Percentiles rank a stretch among this genome's conserved stretches.
phyloP scores from a whole-genome alignment of 257 asterid genomes.

The Handroanthus guayacan region DNA sequence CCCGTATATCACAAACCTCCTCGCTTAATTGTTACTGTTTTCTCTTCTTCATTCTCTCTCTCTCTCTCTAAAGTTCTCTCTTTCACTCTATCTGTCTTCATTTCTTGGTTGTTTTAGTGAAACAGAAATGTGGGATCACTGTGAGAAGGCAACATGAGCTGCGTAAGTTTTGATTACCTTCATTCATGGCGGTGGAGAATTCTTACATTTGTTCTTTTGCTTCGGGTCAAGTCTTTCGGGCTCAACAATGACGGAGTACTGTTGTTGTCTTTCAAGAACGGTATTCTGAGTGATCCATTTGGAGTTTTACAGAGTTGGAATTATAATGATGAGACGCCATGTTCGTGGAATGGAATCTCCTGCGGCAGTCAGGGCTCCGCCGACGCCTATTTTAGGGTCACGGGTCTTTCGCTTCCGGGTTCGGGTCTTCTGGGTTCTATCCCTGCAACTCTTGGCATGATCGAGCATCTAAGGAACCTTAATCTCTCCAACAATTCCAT shows the following conservation, averaged over 20 bases:
- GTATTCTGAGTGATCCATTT: constrained; percentile 63
- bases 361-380: constrained; percentile 66
- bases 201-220: constrained; percentile 42
- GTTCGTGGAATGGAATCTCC: constrained; percentile 83
- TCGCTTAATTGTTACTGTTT: constrained; percentile 39
- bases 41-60: neutral
- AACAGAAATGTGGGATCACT: constrained; percentile 56
- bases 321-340: constrained; percentile 62
- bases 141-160: constrained; percentile 54
- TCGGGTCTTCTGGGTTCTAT: constrained; percentile 71
- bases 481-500: constrained; percentile 83
- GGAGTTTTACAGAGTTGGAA: constrained; percentile 66
- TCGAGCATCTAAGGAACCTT: constrained; percentile 56
- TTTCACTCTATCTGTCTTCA: constrained; percentile 20
- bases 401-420: constrained; percentile 64
- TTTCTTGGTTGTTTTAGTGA: neutral
- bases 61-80: neutral
- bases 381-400: constrained; percentile 66
- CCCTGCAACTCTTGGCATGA: constrained; percentile 72
- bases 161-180: constrained; percentile 43
- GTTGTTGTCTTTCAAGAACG: constrained; percentile 70
- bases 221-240: constrained; percentile 50
- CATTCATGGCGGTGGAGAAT: constrained; percentile 55
- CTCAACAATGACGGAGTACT: constrained; percentile 80
- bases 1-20: constrained; percentile 61